Evolutionary conservation across 495 filamentous ascomycete species (phyloP).

Genomic region (Hypoxylon subgilvum): DNA sequence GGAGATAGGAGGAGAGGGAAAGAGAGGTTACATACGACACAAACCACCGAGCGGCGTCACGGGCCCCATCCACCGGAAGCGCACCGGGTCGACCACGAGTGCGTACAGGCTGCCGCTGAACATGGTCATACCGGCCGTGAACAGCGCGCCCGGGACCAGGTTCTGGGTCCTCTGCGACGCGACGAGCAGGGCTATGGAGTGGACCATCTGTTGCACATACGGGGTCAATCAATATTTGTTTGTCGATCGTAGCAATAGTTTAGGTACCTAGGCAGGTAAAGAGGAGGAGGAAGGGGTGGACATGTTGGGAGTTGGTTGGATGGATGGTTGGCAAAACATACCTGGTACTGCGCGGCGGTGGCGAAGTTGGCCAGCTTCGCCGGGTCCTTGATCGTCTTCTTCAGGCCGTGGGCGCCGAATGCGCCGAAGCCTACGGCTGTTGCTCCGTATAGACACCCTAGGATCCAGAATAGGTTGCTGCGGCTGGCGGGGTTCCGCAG

Average conservation of each 20-base stretch:
- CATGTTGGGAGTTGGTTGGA: neutral
- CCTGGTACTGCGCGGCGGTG: conserved; percentile 69
- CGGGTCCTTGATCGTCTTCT: conserved; percentile 62
- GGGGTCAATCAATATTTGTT: no score
- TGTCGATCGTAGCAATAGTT: no score
- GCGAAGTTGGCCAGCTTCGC: conserved; percentile 57
- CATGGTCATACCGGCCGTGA: conserved; percentile 59
- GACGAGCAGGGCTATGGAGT: conserved; percentile 63
- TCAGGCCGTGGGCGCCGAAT: conserved; percentile 69
- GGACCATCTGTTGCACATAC: conserved; percentile 66
- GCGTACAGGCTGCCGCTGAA: conserved; percentile 68
- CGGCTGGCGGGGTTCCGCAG: neutral
- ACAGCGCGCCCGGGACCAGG: conserved; percentile 46
- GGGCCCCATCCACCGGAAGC: conserved; percentile 61
- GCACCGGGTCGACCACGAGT: conserved; percentile 61
- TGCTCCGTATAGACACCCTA: conserved; percentile 66
- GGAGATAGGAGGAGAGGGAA: neutral
- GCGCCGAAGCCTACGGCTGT: conserved; percentile 64
- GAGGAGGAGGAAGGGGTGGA: no score
- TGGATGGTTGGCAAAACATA: conserved; percentile 24
- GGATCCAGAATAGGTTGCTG: conserved; percentile 56
- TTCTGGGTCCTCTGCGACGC: conserved; percentile 45
- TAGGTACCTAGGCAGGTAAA: no score
- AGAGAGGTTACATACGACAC: conserved; percentile 41
- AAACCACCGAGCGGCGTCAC: conserved; percentile 66